These are phyloP conservation scores for Juglanconis oblonga DNA, from an alignment of 2,329 filamentous ascomycete species.

Conservation along the genomic window DNA sequence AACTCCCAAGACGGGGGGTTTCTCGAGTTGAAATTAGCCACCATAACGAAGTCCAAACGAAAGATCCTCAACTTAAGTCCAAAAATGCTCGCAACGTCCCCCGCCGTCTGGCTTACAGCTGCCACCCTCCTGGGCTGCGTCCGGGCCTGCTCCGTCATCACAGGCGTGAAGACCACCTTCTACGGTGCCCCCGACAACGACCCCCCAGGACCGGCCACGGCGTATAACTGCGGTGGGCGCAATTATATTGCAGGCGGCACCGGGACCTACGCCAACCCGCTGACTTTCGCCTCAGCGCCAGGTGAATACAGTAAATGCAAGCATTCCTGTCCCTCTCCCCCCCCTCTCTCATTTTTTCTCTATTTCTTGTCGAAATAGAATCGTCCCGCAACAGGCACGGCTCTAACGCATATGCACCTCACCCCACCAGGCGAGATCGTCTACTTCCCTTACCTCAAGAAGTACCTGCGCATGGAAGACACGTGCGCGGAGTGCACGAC, in stretches of 20 bases:
- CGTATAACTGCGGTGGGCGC: slow-evolving; percentile 33
- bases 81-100: no score
- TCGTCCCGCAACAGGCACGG: no score
- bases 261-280: slow-evolving; percentile 38
- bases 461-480: slow-evolving; percentile 36
- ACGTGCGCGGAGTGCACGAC: slow-evolving; percentile 21
- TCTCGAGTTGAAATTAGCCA: no score
- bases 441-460: slow-evolving; percentile 41
- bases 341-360: no score
- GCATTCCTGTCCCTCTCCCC: no score
- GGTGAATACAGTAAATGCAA: slow-evolving; percentile 30
- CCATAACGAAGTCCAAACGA: no score
- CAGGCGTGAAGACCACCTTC: slow-evolving; percentile 33
- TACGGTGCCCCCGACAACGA: slow-evolving; percentile 39
- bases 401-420: no score
- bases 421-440: slow-evolving; percentile 37
- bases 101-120: no score
- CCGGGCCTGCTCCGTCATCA: slow-evolving; percentile 23
- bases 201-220: slow-evolving; percentile 31
- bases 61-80: no score
- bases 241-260: slow-evolving; percentile 35
- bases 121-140: background rate
- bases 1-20: no score
- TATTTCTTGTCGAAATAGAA: no score
- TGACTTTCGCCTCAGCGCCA: slow-evolving; percentile 40